phyloP scores from a whole-genome alignment of 805 yeast species.

The Lipomyces oligophaga region DNA sequence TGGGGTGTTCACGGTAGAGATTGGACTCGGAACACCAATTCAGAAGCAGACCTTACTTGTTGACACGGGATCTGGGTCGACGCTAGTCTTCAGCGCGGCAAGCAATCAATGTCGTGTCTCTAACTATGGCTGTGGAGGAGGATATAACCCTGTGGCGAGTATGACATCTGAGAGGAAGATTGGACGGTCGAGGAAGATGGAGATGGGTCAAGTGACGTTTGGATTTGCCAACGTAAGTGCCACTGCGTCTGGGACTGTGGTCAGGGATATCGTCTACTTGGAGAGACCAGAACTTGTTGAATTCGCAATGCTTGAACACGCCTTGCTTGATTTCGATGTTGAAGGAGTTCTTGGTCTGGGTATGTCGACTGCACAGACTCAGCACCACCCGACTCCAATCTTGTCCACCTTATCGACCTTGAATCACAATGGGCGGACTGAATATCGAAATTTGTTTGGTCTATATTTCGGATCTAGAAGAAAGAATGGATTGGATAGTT shows the following conservation, averaged over 20 bases:
- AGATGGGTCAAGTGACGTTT: conserved; percentile 5
- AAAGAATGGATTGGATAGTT: neutral
- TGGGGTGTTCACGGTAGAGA: conserved; percentile 18
- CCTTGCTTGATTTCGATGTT: conserved; percentile 23
- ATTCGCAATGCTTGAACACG: conserved; percentile 21
- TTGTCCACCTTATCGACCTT: too few species aligned
- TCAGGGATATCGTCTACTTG: conserved; percentile 11
- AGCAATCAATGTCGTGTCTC: conserved; percentile 16
- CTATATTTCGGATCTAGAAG: neutral
- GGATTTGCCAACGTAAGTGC: conserved; percentile 22
- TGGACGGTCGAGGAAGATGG: conserved; percentile 7
- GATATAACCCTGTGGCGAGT: conserved; percentile 16
- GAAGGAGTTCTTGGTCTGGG: conserved; percentile 27
- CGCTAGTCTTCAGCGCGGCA: conserved; percentile 17
- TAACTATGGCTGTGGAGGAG: conserved; percentile 23
- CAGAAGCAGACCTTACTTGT: conserved; percentile 22
- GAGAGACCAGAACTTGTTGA: conserved; percentile 7
- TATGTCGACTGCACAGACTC: too few species aligned
- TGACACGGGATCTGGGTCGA: conserved; percentile 23
- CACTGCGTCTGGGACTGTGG: conserved; percentile 20
- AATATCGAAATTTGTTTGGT: too few species aligned
- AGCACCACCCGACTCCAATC: too few species aligned
- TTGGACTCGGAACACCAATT: conserved; percentile 25
- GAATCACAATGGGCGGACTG: too few species aligned
- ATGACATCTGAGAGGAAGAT: neutral